phyloP scores from a whole-genome alignment of 257 asterid genomes.

The Plantago elongata region DNA sequence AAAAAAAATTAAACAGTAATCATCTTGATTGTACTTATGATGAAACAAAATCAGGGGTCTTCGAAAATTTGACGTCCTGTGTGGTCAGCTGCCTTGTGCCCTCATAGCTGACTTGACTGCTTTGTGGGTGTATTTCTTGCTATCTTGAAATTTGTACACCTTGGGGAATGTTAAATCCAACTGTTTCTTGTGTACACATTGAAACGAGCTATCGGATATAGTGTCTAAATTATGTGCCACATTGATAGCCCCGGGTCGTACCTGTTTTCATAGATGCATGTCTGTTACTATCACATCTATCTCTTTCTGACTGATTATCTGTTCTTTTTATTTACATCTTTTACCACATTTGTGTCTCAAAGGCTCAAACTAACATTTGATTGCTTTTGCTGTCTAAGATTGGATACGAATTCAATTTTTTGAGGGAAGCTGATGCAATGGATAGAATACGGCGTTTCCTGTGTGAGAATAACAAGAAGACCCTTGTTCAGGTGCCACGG shows the following conservation, averaged over 20 bases:
- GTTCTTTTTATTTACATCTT: constrained; percentile 1
- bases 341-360: neutral
- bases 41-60: no score
- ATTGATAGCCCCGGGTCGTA: neutral
- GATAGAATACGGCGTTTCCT: constrained; percentile 68
- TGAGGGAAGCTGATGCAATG: constrained; percentile 97
- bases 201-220: no score
- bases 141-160: neutral
- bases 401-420: constrained; percentile 85
- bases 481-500: constrained; percentile 78
- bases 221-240: no score
- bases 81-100: no score
- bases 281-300: neutral
- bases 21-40: no score
- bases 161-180: neutral
- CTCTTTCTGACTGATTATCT: neutral
- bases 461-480: constrained; percentile 57
- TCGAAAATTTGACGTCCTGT: no score
- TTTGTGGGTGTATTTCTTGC: constrained; percentile 2
- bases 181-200: no score
- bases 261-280: constrained; percentile 6
- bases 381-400: constrained; percentile 47
- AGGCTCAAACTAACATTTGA: constrained; percentile 12
- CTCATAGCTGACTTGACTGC: neutral
- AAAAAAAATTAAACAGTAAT: no score